A percentile compares a stretch with the other conserved stretches of the same genome.
phyloP scores from a whole-genome alignment of 2,329 filamentous ascomycete genomes.

The Penicillium sp. region DNA sequence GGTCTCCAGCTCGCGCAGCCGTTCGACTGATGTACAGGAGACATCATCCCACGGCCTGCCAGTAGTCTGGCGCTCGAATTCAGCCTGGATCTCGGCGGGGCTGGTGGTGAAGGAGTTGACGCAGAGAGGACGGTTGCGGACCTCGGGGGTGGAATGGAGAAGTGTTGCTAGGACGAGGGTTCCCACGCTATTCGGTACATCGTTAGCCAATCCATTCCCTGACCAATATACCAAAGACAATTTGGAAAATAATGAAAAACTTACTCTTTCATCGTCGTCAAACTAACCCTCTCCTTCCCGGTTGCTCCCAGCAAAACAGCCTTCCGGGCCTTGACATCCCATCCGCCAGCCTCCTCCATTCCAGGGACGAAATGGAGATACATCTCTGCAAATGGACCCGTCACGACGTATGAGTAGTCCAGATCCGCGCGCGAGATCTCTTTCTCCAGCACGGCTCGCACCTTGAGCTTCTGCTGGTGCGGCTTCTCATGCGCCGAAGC shows the following conservation, averaged over 20 bases:
- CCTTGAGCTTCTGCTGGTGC: slow-evolving; percentile 68
- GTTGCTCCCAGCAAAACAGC: slow-evolving; percentile 60
- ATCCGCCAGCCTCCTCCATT: slow-evolving; percentile 53
- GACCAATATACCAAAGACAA: neutral
- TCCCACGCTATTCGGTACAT: slow-evolving; percentile 54
- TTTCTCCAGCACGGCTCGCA: slow-evolving; percentile 58
- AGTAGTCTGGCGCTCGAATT: slow-evolving; percentile 66
- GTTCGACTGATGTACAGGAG: slow-evolving; percentile 52
- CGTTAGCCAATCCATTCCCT: slow-evolving; percentile 1
- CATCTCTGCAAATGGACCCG: slow-evolving; percentile 66
- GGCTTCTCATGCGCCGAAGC: slow-evolving; percentile 61
- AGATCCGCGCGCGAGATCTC: slow-evolving; percentile 52
- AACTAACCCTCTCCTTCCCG: slow-evolving; percentile 61
- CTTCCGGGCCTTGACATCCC: slow-evolving; percentile 56
- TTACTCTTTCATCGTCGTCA: slow-evolving; percentile 71
- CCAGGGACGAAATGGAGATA: slow-evolving; percentile 51
- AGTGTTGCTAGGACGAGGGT: slow-evolving; percentile 64
- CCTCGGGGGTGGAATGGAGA: slow-evolving; percentile 49
- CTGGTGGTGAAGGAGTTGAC: slow-evolving; percentile 71
- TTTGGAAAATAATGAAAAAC: slow-evolving; percentile 26
- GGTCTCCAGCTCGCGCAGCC: slow-evolving; percentile 57
- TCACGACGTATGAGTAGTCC: slow-evolving; percentile 66
- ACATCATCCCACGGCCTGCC: slow-evolving; percentile 52
- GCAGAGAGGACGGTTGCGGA: slow-evolving; percentile 58
- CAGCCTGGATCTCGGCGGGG: slow-evolving; percentile 60